Base-by-base conservation (phyloP, 495 filamentous ascomycete genomes). In the Penicillium nucicola region DNA sequence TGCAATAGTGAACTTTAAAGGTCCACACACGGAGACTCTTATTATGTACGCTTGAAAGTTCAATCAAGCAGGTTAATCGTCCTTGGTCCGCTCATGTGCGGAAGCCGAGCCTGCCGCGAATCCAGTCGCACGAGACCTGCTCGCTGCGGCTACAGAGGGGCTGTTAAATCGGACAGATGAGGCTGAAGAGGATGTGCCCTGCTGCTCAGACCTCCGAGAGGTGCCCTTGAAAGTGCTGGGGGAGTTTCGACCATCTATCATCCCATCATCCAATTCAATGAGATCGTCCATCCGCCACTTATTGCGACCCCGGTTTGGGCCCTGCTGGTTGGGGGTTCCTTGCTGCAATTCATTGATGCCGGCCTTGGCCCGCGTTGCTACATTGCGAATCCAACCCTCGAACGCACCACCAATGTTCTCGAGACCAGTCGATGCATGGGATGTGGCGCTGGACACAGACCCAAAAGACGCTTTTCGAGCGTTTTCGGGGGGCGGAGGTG, bases 351-450 rank as follows among this genome's bases (percentile, higher is more conserved):
- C 74, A 42, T 56, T 69, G 49, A 77, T 53, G 13, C 68, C 63
- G 14, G 62, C 55, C 40, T 72, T 77, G 1, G 74, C 71, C 19
- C 70, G 67, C 5, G 77, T 80, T 32, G 86, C 88, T 46, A 92
- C 80, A 53, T 86, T 89, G 36, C 90, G 76, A 54, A 97, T 77
- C 90, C 93, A 98, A 6, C 84, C 83, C 66, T 97, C 92, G 23
- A 98, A 80, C 11, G 84, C 87, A 11, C 87, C 85, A 0, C 90
- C 91, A 2, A 95, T 83, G 45, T 90, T 87, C 57, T 96, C 92
- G 5, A 97, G 66, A 1, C 84, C 76, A 1, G 62, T 84, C 64
- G 71, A 83, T 69, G 65, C 62, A 52, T 64, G 69, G 48, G 75
- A 72, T 2, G 57, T 45, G 37, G 65, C 53, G 57, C 73, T 65